A percentile compares a stretch with the other conserved stretches of the same genome.
These are phyloP conservation scores for Dictyostelium firmibasis DNA, from an alignment of 78 protist genomes.

Conservation along the genomic window DNA sequence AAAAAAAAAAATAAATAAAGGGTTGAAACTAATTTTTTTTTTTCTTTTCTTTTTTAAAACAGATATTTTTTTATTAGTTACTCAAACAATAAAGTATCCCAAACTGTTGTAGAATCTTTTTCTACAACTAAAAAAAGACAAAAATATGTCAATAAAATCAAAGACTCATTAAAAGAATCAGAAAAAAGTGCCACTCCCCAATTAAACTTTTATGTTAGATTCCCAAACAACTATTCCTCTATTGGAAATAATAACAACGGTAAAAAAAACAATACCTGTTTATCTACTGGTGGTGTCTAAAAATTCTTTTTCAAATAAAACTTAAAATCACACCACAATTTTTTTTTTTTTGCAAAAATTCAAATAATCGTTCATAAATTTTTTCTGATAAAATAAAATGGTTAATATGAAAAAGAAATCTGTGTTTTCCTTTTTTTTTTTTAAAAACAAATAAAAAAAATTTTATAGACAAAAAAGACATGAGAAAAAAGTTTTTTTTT, in stretches of 20 bases:
- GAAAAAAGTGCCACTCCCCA: background rate
- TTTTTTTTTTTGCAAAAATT: background rate
- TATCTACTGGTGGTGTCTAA: no score
- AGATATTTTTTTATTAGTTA: slow-evolving; percentile 35
- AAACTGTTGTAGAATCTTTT: background rate
- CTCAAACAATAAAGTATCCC: background rate
- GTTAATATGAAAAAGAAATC: background rate
- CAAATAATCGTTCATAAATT: background rate
- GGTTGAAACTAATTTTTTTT: background rate
- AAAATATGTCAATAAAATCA: background rate
- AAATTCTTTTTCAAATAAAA: no score
- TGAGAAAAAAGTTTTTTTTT: no score
- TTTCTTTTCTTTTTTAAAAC: background rate
- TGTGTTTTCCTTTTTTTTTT: background rate
- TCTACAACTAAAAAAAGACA: background rate
- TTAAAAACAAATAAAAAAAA: no score
- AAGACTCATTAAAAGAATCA: background rate
- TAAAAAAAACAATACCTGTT: no score
- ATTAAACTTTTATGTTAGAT: slow-evolving; percentile 7
- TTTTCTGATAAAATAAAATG: background rate
- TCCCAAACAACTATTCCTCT: background rate
- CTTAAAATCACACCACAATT: background rate
- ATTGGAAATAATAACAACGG: no score
- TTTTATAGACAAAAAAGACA: no score
- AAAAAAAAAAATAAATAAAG: background rate